Evolutionary conservation across 2,329 filamentous ascomycete genomes (phyloP), one percentile per base, ranked within the genome.

Genomic region (Alternaria infectoria): DNA sequence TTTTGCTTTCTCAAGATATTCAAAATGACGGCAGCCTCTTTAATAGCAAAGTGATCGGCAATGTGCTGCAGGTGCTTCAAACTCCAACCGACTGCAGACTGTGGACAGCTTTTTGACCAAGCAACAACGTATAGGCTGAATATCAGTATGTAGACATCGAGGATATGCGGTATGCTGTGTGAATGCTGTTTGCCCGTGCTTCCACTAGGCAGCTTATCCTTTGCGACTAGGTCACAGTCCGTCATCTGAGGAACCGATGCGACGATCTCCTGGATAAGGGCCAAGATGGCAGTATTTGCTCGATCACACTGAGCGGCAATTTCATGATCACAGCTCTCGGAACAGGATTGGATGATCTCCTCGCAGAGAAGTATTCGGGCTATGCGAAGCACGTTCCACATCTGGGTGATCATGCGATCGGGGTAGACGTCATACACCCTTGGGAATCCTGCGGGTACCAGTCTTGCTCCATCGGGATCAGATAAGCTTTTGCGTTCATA

Each of bases 301-400:
- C 49, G 61, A 26, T 57, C 3, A 19, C 43, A 43, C 40, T 58
- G 32, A 26, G 25, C 47, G 4, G 26, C 17, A 28, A 32, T 17
- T 10, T 47, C 23, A 40, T 32, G 58, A 3, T 59, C 52, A 6
- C 54, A n/a, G 23, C 21, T 17, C 40, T 43, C 10, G 10, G 55
- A 17, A 21, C 32, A 65, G 12, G 57, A 61, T n/a, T 64, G 55
- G 7, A 73, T 46, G 49, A 74, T 65, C 49, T 70, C 60, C 43
- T 78, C 73, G 56, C 76, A 77, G 8, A 80, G 70, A 4, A 77
- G 54, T 26, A 79, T 79, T 19, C 77, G 64, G n/a, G 70, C 71
- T 6, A 74, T 44, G 15, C 78, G 69, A 21, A 76, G 56, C 6
- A 76, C 69, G 55, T 80, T 80, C 66, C 72, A 74, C 56, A 72